Evolutionary conservation across 202 grass and related monocot genomes (phyloP), one percentile per base, ranked within the genome.

Genomic region (Thinopyrum obtusiflorum): DNA sequence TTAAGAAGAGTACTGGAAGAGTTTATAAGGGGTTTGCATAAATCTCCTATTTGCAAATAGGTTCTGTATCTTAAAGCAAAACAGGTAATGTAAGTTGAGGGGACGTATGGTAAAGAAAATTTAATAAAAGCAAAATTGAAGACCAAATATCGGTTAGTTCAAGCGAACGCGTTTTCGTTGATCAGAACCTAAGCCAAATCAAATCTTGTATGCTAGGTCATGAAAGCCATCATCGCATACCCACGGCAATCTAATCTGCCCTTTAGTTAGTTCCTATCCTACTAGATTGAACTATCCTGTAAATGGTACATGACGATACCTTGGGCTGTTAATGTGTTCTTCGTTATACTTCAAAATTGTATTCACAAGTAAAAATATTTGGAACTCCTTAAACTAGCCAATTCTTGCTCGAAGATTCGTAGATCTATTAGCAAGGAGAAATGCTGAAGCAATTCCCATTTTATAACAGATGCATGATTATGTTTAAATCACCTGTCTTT

Each of bases 401-500:
- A 4, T 72, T 72, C 7, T 37, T 37, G 36, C 36, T 37, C 36
- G 36, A 37, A 37, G 36, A 37, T 9, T 36, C 36, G 7, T 9
- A 37, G 2, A 37, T 37, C 8, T 37, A 49, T 14, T 42, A 15
- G 39, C 13, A 7, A 47, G 5, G 6, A 73, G 12, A 73, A 17
- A 47, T 10, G 6, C 14, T 20, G 24, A 49, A 46, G 69, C 37
- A 27, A 1, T 71, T 6, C 68, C 5, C n/a, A 71, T 39, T 27
- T 49, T 31, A 13, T 5, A 37, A 44, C 44, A 67, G 6, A 79
- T 23, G 33, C 33, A 47, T 21, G 37, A 40, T 67, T 61, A 28
- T 29, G 61, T 68, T 28, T 31, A 74, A 73, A 78, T 60, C 21
- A 88, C 93, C 93, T 91, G 93, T 95, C 86, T 87, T 91, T 57